phyloP scores from a whole-genome alignment of 176 grass and related monocot species.

The Phyllostachys edulis region DNA sequence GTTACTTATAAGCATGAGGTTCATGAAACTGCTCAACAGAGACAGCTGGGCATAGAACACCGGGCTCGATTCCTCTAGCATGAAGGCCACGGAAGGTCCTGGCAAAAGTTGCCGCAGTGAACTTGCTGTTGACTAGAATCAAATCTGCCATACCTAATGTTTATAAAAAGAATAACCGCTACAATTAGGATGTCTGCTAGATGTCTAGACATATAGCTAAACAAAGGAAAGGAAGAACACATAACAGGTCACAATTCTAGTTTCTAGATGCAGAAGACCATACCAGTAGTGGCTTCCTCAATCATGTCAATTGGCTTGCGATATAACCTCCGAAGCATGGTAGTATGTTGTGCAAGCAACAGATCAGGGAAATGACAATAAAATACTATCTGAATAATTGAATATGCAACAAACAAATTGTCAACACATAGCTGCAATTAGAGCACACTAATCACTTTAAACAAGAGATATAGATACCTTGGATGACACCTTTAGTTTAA shows the following conservation, averaged over 20 bases:
- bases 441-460: background rate
- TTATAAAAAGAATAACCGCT: conserved; percentile 1
- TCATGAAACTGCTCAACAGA: conserved; percentile 78
- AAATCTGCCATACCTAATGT: conserved; percentile 85
- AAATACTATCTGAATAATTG: conserved; percentile 77
- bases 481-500: conserved; percentile 57
- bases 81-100: conserved; percentile 69
- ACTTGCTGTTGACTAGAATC: conserved; percentile 95
- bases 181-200: background rate
- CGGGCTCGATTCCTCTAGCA: conserved; percentile 62
- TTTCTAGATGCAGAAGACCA: conserved; percentile 11
- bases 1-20: conserved; percentile 80
- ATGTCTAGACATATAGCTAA: background rate
- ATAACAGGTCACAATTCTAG: conserved; percentile 1
- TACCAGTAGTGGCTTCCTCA: conserved; percentile 90
- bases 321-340: conserved; percentile 75
- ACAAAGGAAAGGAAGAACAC: conserved; percentile 5
- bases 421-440: conserved; percentile 27
- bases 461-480: conserved; percentile 61
- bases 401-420: conserved; percentile 13
- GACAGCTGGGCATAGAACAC: conserved; percentile 88
- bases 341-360: conserved; percentile 88
- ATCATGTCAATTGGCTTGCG: conserved; percentile 89
- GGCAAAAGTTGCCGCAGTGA: conserved; percentile 80
- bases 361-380: conserved; percentile 97